These are phyloP conservation scores for Endocalyx cinctus DNA, from an alignment of 2,329 filamentous ascomycete species.

Conservation along the genomic window DNA sequence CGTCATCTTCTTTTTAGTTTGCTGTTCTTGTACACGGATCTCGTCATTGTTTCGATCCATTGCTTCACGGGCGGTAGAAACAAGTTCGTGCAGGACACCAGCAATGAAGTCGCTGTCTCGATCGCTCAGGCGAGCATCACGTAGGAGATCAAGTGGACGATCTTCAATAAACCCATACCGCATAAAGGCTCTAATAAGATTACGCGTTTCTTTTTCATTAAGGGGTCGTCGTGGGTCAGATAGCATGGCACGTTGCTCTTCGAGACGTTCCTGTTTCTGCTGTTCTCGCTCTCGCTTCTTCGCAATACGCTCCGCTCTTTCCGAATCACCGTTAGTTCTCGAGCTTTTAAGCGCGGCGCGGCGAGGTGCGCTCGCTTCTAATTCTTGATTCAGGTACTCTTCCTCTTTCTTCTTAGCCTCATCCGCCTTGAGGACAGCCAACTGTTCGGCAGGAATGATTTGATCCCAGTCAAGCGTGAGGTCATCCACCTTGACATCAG, in stretches of 20 bases:
- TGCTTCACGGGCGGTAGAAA: constrained; percentile 51
- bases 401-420: constrained; percentile 82
- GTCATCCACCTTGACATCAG: constrained; percentile 90
- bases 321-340: constrained; percentile 47
- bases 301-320: constrained; percentile 59
- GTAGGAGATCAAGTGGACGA: constrained; percentile 78
- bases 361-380: constrained; percentile 82
- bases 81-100: constrained; percentile 70
- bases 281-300: constrained; percentile 64
- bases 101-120: constrained; percentile 79
- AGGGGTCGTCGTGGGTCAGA: constrained; percentile 85
- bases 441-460: constrained; percentile 90
- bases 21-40: constrained; percentile 76
- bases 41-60: constrained; percentile 65
- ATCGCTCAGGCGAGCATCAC: constrained; percentile 77
- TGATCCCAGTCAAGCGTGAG: constrained; percentile 87
- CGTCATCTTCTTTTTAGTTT: constrained; percentile 74
- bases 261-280: constrained; percentile 67
- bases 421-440: constrained; percentile 83
- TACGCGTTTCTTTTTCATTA: constrained; percentile 86
- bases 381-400: constrained; percentile 73
- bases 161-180: constrained; percentile 89
- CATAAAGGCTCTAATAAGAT: constrained; percentile 85
- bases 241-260: constrained; percentile 68
- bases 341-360: constrained; percentile 60